Base-by-base conservation (phyloP, 805 yeast genomes). In the Hanseniaspora hatyaiensis region DNA sequence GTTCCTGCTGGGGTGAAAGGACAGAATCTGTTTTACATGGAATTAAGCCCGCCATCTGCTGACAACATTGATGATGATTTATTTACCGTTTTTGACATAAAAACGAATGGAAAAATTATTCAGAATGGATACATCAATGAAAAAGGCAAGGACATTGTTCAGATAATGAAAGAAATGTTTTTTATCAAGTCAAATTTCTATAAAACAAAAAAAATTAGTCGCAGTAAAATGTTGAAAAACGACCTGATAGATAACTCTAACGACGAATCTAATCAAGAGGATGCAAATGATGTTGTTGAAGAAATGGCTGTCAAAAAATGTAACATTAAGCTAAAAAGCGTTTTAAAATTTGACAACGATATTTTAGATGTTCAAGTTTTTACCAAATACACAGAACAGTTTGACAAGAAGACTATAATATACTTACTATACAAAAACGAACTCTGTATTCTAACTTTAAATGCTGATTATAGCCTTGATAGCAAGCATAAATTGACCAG, bases 81-180 rank as follows among this genome's bases (percentile, higher is more conserved):
- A 1, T 51, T 63, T n/a, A 58, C 62, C 2, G 64, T 62, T 4
- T 59, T 56, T 50, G 62, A 61, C 15, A 55, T 54, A 20, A 54
- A 52, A 13, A 62, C 58, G 20, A 50, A 56, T 31, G 57, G 59
- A 3, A 59, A 50, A 45, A 52, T 63, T 9, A 61, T 63, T 28
- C 67, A 63, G 47, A 62, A 62, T 53, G 67, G 67, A 1, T 61
- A 55, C 34, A 52, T 57, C 6, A 55, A 56, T 6, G 55, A 58
- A 13, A 62, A 57, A 36, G 65, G 61, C 28, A 57, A 54, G 30
- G 57, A 62, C 4, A 55, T 61, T 33, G 50, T 63, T 16, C 59
- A 59, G 34, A 52, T 58, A 40, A 40, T 59, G 49, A 50, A 50
- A 23, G 48, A 40, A 18, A 39, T 47, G 47, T 33, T 48, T 31